Percentiles rank a stretch among this genome's conserved stretches.
Conservation (phyloP, 176 grass and related monocot species). For the Zoysia pacifica region DNA sequence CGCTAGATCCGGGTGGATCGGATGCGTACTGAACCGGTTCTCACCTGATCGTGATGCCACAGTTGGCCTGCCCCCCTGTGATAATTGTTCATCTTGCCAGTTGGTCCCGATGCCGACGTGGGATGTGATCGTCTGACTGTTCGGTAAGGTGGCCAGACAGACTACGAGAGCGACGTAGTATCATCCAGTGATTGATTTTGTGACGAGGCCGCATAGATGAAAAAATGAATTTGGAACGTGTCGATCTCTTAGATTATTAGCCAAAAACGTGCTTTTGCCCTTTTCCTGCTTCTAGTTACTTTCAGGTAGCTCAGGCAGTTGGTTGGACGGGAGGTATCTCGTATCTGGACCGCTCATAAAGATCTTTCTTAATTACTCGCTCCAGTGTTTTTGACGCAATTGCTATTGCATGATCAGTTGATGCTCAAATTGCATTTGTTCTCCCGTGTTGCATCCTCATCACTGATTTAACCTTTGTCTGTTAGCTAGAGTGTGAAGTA, state of each 20-base stretch:
- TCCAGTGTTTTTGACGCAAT: background rate
- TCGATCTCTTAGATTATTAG: background rate
- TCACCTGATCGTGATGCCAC: background rate
- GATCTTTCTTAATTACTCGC: background rate
- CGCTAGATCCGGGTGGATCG: background rate
- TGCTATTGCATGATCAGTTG: background rate
- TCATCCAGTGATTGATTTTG: background rate
- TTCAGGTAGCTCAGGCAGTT: background rate
- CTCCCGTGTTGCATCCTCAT: background rate
- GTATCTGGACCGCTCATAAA: background rate
- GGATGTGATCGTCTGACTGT: background rate
- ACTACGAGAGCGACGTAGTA: background rate
- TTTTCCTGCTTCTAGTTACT: conserved; percentile 20
- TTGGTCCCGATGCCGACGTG: background rate
- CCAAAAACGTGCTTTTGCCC: background rate
- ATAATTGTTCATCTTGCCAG: background rate
- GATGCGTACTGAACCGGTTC: background rate
- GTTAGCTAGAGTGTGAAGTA: background rate
- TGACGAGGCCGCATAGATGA: background rate
- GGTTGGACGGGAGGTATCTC: background rate
- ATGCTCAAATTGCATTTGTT: background rate
- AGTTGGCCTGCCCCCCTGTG: background rate
- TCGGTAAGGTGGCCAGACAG: background rate
- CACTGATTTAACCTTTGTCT: background rate
- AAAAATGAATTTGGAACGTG: background rate